Conservation (phyloP, 345 rosid species). For the Diplotaxis tenuifolia region DNA sequence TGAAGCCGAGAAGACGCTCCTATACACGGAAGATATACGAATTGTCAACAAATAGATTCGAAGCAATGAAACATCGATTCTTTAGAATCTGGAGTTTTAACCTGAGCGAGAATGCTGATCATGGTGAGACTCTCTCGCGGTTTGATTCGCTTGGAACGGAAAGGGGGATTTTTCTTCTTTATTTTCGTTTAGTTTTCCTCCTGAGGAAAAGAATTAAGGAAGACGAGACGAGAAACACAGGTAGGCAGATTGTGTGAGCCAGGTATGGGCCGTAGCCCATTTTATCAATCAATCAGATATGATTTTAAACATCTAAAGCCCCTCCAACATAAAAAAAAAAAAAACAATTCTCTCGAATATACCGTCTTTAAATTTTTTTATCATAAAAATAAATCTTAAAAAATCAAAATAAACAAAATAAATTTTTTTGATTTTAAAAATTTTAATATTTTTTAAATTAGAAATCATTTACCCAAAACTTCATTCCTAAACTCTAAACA, state of each 20-base stretch:
- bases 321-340: not conserved
- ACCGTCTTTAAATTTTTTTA: no score
- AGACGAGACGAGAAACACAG: not conserved
- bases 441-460: no score
- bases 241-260: not conserved
- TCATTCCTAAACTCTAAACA: no score
- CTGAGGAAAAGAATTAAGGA: not conserved
- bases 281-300: not conserved
- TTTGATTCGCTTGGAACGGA: not conserved
- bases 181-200: not conserved
- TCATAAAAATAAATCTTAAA: no score
- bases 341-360: no score
- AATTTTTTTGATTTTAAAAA: no score
- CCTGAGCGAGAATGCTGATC: conserved; percentile 44
- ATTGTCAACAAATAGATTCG: not conserved
- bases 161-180: not conserved
- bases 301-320: not conserved
- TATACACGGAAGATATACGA: not conserved
- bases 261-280: not conserved
- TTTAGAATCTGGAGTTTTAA: not conserved
- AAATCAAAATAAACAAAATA: no score
- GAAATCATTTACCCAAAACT: no score
- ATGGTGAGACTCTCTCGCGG: not conserved
- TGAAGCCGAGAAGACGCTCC: conserved; percentile 70
- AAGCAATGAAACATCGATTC: not conserved